Evolutionary conservation across 2,329 filamentous ascomycete genomes (phyloP), one percentile per base, ranked within the genome.

Genomic region (Ophiostoma sp.): DNA sequence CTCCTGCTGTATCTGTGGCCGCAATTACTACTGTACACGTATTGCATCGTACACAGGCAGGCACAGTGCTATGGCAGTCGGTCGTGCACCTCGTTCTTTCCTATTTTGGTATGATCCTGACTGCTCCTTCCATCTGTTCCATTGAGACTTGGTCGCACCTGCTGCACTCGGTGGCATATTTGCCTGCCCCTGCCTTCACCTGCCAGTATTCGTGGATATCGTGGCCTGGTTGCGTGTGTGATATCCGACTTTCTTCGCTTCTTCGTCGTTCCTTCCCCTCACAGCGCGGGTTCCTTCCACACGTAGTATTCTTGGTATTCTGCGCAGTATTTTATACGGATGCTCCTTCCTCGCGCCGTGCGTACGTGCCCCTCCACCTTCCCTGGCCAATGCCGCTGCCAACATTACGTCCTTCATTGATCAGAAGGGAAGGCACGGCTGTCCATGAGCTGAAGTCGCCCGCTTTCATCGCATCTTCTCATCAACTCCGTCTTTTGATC

Each of bases 301-400:
- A 40, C 36, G 58, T 62, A n/a, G 38, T n/a, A 38, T 27, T 49
- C 42, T 44, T 44, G 42, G 42, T 44, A 6, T 38, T 60, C 11
- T 36, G 27, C 55, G 55, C 49, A 55, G 49, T 55, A 14, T 4
- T 40, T 14, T 58, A 18, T 5, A 58, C 52, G 27, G 14, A 38
- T 41, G 58, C 58, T 42, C 58, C 14, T 63, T 63, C 58, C 40
- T 63, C 58, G 27, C 55, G 55, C 27, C 11, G 27, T 60, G 55
- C 55, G 11, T 58, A 11, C 55, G 18, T 60, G 27, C 55, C 55
- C 55, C 55, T 60, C 55, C 27, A 12, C 55, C 38, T 18, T 12
- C 38, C 7, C 49, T 55, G 18, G 49, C 18, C 14, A 55, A n/a
- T 55, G 6, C 49, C n/a, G 49, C n/a, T 27, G 49, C 18, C 49